A percentile compares a stretch with the other conserved stretches of the same genome.
These are phyloP conservation scores for Obelidium mucronatum DNA, from an alignment of 192 early-diverging fungal genomes.

Conservation along the genomic window DNA sequence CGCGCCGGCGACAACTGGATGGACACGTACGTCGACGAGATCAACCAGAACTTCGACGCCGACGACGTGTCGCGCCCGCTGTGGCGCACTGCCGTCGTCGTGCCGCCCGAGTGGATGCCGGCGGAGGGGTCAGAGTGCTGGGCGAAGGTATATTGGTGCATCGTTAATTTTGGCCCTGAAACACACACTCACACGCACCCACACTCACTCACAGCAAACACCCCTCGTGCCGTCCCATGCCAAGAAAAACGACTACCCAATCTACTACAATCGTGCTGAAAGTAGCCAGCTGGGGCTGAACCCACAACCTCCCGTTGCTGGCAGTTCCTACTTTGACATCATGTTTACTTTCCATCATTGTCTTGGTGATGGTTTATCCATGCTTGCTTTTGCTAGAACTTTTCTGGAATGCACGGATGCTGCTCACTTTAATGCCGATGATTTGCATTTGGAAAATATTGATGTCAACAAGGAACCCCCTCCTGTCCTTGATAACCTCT, in stretches of 20 bases:
- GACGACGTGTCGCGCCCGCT: slow-evolving; percentile 41
- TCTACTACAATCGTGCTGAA: slow-evolving; percentile 6
- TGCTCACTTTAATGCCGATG: slow-evolving; percentile 35
- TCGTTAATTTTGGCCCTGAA: not conserved
- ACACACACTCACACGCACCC: not conserved
- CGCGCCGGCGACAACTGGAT: slow-evolving; percentile 33
- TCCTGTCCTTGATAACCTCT: slow-evolving; percentile 55
- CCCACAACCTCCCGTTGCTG: slow-evolving; percentile 8
- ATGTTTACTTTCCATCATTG: slow-evolving; percentile 62
- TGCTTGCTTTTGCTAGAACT: slow-evolving; percentile 48
- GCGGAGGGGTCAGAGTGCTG: slow-evolving; percentile 8
- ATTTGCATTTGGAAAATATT: slow-evolving; percentile 42
- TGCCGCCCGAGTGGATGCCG: slow-evolving; percentile 45
- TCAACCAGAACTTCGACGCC: slow-evolving; percentile 56
- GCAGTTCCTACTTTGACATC: slow-evolving; percentile 43
- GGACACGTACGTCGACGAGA: slow-evolving; percentile 37
- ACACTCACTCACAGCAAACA: slow-evolving; percentile 30
- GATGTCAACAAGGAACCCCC: slow-evolving; percentile 38
- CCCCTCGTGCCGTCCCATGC: slow-evolving; percentile 14
- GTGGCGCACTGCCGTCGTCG: slow-evolving; percentile 48
- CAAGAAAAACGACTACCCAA: slow-evolving; percentile 15
- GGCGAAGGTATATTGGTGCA: not conserved
- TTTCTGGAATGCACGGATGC: slow-evolving; percentile 40
- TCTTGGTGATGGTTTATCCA: slow-evolving; percentile 56
- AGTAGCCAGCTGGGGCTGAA: slow-evolving; percentile 6